These are phyloP conservation scores for Colletotrichum nymphaeae DNA, from an alignment of 2,329 filamentous ascomycete species.

Conservation along the genomic window DNA sequence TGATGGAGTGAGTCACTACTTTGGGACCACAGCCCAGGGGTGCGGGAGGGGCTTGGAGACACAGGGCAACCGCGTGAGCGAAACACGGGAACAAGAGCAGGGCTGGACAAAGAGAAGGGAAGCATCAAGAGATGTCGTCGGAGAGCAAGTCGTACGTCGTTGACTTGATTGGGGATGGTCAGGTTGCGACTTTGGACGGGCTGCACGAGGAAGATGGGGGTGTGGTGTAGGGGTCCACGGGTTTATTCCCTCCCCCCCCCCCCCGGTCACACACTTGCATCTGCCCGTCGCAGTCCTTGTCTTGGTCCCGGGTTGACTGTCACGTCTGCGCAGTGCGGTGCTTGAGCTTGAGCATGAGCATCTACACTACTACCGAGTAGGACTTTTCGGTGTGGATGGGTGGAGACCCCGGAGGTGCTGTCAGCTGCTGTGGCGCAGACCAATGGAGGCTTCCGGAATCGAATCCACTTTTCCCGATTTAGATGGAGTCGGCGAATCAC, in stretches of 20 bases:
- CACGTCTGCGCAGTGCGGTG: background rate
- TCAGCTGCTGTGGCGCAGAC: slow-evolving; percentile 52
- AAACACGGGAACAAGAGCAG: slow-evolving; percentile 30
- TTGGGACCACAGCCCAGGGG: background rate
- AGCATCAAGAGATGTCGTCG: slow-evolving; percentile 1
- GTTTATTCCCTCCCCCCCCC: background rate
- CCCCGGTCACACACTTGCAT: background rate
- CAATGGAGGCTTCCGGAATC: slow-evolving; percentile 45
- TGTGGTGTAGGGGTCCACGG: slow-evolving; percentile 18
- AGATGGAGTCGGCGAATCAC: slow-evolving; percentile 8
- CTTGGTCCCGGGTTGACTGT: background rate
- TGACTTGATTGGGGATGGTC: slow-evolving; percentile 26
- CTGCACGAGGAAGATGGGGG: background rate
- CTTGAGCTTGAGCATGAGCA: too few relatives aligned
- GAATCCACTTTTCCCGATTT: slow-evolving; percentile 30
- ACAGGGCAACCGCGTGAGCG: slow-evolving; percentile 14
- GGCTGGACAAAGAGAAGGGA: background rate
- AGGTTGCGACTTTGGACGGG: slow-evolving; percentile 1
- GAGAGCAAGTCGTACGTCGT: slow-evolving; percentile 22
- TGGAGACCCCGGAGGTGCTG: slow-evolving; percentile 42
- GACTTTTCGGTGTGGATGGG: slow-evolving; percentile 34
- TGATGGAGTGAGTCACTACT: slow-evolving; percentile 25
- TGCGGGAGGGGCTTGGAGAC: background rate
- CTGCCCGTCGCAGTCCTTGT: background rate
- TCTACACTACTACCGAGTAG: background rate